These are phyloP conservation scores for Russula vinacea DNA, from an alignment of 768 basidiomycete species.

Conservation along the genomic window DNA sequence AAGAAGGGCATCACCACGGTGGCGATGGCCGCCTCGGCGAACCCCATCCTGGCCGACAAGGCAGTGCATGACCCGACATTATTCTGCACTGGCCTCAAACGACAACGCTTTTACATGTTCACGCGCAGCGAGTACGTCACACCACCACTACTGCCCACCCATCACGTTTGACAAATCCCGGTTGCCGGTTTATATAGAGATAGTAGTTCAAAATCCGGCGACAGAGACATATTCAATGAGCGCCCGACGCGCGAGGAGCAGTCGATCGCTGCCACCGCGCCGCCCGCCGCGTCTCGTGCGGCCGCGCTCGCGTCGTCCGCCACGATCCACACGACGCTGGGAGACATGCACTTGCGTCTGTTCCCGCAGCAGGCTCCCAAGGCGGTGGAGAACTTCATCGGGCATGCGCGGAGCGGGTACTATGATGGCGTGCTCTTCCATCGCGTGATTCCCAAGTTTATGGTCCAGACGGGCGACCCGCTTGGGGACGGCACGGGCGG, in stretches of 20 bases:
- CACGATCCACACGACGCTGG: constrained; percentile 92
- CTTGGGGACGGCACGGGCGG: constrained; percentile 94
- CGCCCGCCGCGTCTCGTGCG: constrained; percentile 50
- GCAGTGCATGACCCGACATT: constrained; percentile 84
- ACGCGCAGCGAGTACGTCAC: constrained; percentile 70
- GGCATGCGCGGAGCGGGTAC: constrained; percentile 83
- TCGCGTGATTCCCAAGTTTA: constrained; percentile 96
- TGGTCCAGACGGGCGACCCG: constrained; percentile 96
- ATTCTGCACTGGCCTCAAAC: constrained; percentile 91
- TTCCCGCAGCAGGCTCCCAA: constrained; percentile 93
- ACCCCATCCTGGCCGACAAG: constrained; percentile 88
- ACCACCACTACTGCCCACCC: too few relatives aligned
- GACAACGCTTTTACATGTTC: constrained; percentile 91
- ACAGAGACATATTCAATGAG: constrained; percentile 98
- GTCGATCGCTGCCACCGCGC: constrained; percentile 67
- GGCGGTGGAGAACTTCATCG: constrained; percentile 97
- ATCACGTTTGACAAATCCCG: too few relatives aligned
- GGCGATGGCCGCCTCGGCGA: constrained; percentile 93
- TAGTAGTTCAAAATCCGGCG: constrained; percentile 61
- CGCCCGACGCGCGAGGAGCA: constrained; percentile 95
- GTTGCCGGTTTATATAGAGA: constrained; percentile 57
- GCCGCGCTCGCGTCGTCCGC: constrained; percentile 75
- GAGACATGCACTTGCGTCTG: constrained; percentile 85
- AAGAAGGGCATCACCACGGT: constrained; percentile 84
- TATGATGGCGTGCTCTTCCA: constrained; percentile 95